Conservation (phyloP, 768 basidiomycete species). For the Russula virescens region DNA sequence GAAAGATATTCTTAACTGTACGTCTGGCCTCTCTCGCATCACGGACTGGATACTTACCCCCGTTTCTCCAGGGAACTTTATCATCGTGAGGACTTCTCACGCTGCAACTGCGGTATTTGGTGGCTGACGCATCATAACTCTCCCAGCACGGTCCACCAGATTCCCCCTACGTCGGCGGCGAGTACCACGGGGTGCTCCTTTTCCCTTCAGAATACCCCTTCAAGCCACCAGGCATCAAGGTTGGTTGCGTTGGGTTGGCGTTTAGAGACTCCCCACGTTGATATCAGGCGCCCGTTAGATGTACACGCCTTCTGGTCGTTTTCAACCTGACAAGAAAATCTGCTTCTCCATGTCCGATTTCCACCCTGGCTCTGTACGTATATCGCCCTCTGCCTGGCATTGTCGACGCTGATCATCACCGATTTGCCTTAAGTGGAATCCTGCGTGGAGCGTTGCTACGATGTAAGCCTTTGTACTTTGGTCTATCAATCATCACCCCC, state of each 20-base stretch:
- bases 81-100: conserved; percentile 57
- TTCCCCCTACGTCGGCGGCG: conserved; percentile 84
- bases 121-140: conserved; percentile 21
- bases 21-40: conserved; percentile 32
- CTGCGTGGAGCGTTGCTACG: conserved; percentile 91
- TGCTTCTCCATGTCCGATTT: conserved; percentile 99
- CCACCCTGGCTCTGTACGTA: conserved; percentile 78
- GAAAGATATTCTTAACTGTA: conserved; percentile 95
- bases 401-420: neutral
- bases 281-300: conserved; percentile 46
- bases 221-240: conserved; percentile 96
- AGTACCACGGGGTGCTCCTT: conserved; percentile 88
- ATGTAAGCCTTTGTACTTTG: conserved; percentile 52
- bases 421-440: conserved; percentile 66
- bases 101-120: neutral
- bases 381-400: neutral
- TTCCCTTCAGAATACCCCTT: conserved; percentile 96
- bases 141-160: conserved; percentile 87
- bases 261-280: neutral
- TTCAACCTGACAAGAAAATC: conserved; percentile 90
- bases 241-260: conserved; percentile 31
- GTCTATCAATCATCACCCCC: conserved; percentile 3
- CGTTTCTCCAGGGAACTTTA: conserved; percentile 73
- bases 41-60: neutral
- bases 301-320: conserved; percentile 87